Evolutionary conservation across 805 yeast genomes (phyloP), one percentile per base, ranked within the genome.

Genomic region (Saccharomyces paradoxus): DNA sequence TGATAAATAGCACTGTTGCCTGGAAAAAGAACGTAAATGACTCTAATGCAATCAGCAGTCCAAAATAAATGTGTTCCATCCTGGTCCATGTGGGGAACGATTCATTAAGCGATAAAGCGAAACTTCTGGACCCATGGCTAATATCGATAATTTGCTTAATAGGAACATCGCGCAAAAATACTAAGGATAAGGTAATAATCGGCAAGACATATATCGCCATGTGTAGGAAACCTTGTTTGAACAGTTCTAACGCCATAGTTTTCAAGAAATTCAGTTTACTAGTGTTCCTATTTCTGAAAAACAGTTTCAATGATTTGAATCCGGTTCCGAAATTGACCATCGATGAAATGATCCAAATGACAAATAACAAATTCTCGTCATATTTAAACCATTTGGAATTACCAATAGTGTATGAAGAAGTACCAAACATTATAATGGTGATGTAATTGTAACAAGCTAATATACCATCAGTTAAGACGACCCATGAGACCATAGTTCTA

Each of bases 1-100:
- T 44, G 17, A 55, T 58, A 1, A 59, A 46, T 2, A 44, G 37
- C 14, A 17, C 44, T 7, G 44, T 17, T 37, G 44, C 44, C 13
- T 37, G 22, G 44, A 37, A 37, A 21, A 37, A 17, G 24, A 37
- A 37, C 24, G 44, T 37, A 37, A 37, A 37, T 17, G 44, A 37
- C 24, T 37, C 44, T 21, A 37, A 17, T 37, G 44, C 22, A 17
- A 37, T 17, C 44, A 37, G 22, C 7, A 37, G 22, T n/a, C 44
- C 44, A 17, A 37, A 37, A 22, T 37, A 37, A 21, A 37, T 7
- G 24, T 37, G 24, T 17, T 37, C 24, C 24, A 6, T 17, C 22
- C 17, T 37, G 22, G 24, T 37, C 44, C 44, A 37, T 37, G 24
- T 37, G 12, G 24, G 44, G 24, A 37, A 37, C 1, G 44, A 17